phyloP scores from a whole-genome alignment of 1,139 yeast species.

The Saccharomyces hybrid region DNA sequence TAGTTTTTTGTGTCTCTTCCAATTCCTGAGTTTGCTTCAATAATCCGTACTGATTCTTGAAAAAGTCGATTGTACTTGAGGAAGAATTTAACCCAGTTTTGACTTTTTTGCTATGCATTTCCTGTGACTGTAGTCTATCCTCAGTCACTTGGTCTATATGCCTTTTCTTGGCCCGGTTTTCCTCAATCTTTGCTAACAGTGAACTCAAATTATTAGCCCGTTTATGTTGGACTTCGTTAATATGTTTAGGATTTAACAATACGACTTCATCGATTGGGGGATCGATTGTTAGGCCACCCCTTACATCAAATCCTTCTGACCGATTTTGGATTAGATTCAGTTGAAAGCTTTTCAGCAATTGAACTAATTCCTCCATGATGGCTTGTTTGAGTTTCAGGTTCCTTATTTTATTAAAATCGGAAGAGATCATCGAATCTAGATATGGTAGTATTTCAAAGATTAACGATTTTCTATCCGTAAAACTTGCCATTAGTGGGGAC shows the following conservation, averaged over 20 bases:
- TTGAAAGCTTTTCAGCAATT: constrained; percentile 30
- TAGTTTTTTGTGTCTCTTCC: background rate
- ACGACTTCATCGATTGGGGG: constrained; percentile 31
- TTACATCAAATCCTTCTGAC: constrained; percentile 24
- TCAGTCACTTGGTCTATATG: constrained; percentile 26
- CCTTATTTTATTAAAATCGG: constrained; percentile 33
- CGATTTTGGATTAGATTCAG: constrained; percentile 14
- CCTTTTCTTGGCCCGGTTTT: constrained; percentile 33
- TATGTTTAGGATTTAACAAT: constrained; percentile 17
- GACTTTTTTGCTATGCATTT: constrained; percentile 30
- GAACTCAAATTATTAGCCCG: constrained; percentile 31
- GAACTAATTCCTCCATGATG: constrained; percentile 26
- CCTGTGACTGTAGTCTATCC: constrained; percentile 23
- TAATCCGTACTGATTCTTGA: constrained; percentile 33
- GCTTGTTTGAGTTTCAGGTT: constrained; percentile 22
- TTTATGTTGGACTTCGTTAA: constrained; percentile 23
- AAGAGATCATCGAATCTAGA: constrained; percentile 40
- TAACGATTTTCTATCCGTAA: constrained; percentile 15
- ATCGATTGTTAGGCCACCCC: constrained; percentile 26
- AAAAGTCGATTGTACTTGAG: constrained; percentile 29
- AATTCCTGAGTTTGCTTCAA: constrained; percentile 9
- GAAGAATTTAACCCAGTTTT: constrained; percentile 14
- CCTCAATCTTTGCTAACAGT: constrained; percentile 38
- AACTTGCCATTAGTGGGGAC: constrained; percentile 13
- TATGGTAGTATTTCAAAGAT: constrained; percentile 40